phyloP scores from a whole-genome alignment of 2,329 filamentous ascomycete genomes.

The Aspergillus bombycis region DNA sequence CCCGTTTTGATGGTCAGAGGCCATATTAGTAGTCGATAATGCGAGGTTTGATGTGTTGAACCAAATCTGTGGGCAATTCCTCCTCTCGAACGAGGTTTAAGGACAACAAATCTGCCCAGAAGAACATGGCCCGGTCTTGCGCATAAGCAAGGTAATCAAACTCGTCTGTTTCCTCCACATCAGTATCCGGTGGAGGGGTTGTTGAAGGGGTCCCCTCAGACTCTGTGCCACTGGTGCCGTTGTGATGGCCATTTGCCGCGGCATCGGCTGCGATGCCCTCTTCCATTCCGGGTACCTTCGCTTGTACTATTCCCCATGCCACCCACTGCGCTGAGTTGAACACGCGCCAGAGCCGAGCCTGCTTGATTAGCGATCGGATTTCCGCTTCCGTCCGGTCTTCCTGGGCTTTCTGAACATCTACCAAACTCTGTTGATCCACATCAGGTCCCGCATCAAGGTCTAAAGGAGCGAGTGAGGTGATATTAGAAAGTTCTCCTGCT shows the following conservation, averaged over 20 bases:
- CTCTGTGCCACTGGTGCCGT: conserved; percentile 12
- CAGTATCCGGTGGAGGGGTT: conserved; percentile 44
- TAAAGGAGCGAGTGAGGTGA: conserved; percentile 63
- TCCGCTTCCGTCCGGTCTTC: conserved; percentile 69
- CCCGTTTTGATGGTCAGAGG: neutral
- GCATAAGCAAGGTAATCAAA: conserved; percentile 95
- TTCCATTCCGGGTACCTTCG: conserved; percentile 77
- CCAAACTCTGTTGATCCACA: conserved; percentile 53
- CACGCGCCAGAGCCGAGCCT: conserved; percentile 82
- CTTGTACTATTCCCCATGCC: conserved; percentile 95
- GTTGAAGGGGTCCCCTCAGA: conserved; percentile 16
- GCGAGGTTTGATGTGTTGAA: conserved; percentile 63
- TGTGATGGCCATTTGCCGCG: conserved; percentile 22
- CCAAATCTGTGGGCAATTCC: conserved; percentile 73
- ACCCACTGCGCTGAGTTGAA: conserved; percentile 91
- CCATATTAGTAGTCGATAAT: conserved; percentile 62
- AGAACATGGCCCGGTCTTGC: conserved; percentile 86
- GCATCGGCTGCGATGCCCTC: conserved; percentile 34
- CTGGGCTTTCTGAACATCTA: conserved; percentile 63
- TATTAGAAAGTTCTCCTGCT: conserved; percentile 50
- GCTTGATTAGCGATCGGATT: conserved; percentile 71
- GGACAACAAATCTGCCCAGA: conserved; percentile 86
- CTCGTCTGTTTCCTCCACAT: conserved; percentile 67
- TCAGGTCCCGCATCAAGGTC: conserved; percentile 75
- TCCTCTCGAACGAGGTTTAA: conserved; percentile 74